Base-by-base conservation (phyloP, 225 moss, liverwort and hornwort species). In the Ulota crispa region DNA sequence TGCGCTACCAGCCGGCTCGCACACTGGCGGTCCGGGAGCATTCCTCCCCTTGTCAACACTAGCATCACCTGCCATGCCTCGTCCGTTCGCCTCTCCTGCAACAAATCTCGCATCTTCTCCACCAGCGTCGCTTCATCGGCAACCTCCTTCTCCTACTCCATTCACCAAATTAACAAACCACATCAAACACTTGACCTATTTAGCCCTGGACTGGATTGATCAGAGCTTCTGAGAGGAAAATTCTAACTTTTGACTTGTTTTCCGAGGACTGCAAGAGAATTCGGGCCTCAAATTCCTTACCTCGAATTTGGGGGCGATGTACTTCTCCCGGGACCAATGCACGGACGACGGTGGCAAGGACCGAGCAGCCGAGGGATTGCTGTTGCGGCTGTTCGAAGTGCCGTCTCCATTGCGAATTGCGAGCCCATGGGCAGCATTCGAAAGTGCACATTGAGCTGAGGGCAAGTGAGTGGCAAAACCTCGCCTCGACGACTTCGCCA, bases 1-100 rank as follows among this genome's bases (percentile, higher is more conserved):
- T 98, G 98, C 79, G 98, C 95, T 68, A 98, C 89, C 56, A 98
- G 82, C 54, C 98, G 89, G 77, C 98, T 98, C 42, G 83, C 88
- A 80, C 98, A 98, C 36, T 91, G 92, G 45, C 89, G 86, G 20
- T 93, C 93, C 2, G 95, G 93, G 5, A 90, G 64, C 66, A 66
- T 63, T 16, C 94, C 95, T 64, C 55, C 45, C 39, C 90, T 82
- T 18, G 86, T 52, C 31, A 98, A 54, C 16, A 52, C 64, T 74
- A 93, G 88, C 89, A 95, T 85, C 62, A 88, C 86, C 71, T 86
- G 88, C 98, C 98, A 98, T 47, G 98, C 95, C 70, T 95, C 94
- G 30, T 98, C 98, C 16, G 98, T 98, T 54, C 89, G 89, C 56
- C 95, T 81, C 68, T 88, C 89, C 66, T 93, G 90, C 68, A 98